Base-by-base conservation (phyloP, 148 eudicot species). In the Arbutus unedo region DNA sequence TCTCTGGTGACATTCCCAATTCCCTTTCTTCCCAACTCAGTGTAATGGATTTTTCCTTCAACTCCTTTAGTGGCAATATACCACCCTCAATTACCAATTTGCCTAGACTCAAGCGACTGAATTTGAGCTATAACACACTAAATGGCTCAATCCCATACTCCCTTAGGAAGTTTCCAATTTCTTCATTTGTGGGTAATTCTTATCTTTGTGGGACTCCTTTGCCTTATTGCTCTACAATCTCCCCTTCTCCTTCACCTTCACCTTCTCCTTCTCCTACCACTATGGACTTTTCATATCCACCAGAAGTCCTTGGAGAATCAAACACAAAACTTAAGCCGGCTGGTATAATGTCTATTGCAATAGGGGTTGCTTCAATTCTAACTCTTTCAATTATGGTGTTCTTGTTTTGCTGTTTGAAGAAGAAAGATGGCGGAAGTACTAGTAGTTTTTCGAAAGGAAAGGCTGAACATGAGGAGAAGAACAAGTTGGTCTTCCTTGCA, bases 131-230 rank as follows among this genome's bases (percentile, higher is more conserved):
- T 81, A 95, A 95, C 86, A 81, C 64, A 78, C 80, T 95, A 18
- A 88, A 83, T 76, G 98, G 98, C 8, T 76, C 90, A 47, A 91
- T 95, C 71, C 98, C 98, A 53, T 0, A 15, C 70, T 85, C 91
- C 38, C 87, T 95, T 53, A 81, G 81, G 62, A 92, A 87, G 84
- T 95, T 91, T 67, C 92, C 95, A 6, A 70, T 73, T 71, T 89
- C 96, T 41, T 89, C 98, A 13, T 95, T 93, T 79, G 10, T 77
- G 14, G 98, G 98, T 50, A 95, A 95, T 76, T 83, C 92, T 78
- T 75, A 74, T 53, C 83, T 95, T 81, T 95, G 98, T 82, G 98
- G 98, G 64, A 74, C 90, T 5, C 98, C 98, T 84, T 83, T 93
- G 49, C 81, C 49, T 50, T 18, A 77, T 76, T 95, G 98, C 89